phyloP scores from a whole-genome alignment of 257 asterid species.

The Solanum medicagineum region DNA sequence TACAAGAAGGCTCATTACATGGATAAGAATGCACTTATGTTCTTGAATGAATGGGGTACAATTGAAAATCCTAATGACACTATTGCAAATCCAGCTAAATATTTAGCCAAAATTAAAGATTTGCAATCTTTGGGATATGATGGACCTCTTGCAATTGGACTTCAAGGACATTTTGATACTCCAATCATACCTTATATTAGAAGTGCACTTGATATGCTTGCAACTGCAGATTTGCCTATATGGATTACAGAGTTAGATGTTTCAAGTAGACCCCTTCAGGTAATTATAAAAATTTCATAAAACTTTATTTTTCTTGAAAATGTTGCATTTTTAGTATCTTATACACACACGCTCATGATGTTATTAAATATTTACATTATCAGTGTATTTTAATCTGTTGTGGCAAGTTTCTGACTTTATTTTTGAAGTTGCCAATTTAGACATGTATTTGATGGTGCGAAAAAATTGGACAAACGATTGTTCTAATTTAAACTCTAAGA shows the following conservation, averaged over 20 bases:
- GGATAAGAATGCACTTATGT: slow-evolving; percentile 5
- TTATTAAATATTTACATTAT: background rate
- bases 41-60: slow-evolving; percentile 21
- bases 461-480: background rate
- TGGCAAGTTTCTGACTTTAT: background rate
- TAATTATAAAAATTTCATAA: background rate
- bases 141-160: slow-evolving; percentile 24
- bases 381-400: too few relatives aligned
- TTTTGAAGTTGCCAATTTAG: background rate
- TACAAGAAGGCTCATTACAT: slow-evolving; percentile 10
- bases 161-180: slow-evolving; percentile 23
- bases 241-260: slow-evolving; percentile 49
- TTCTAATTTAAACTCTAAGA: background rate
- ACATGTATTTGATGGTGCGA: background rate
- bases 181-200: slow-evolving; percentile 26
- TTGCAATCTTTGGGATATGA: slow-evolving; percentile 26
- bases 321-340: too few relatives aligned
- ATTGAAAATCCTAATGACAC: slow-evolving; percentile 7
- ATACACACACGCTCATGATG: background rate
- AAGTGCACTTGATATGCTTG: slow-evolving; percentile 31
- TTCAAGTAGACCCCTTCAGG: background rate
- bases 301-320: too few relatives aligned
- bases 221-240: slow-evolving; percentile 27
- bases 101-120: slow-evolving; percentile 17
- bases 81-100: slow-evolving; percentile 10